phyloP scores from a whole-genome alignment of 2,329 filamentous ascomycete genomes.

The Juglanconis oblonga region DNA sequence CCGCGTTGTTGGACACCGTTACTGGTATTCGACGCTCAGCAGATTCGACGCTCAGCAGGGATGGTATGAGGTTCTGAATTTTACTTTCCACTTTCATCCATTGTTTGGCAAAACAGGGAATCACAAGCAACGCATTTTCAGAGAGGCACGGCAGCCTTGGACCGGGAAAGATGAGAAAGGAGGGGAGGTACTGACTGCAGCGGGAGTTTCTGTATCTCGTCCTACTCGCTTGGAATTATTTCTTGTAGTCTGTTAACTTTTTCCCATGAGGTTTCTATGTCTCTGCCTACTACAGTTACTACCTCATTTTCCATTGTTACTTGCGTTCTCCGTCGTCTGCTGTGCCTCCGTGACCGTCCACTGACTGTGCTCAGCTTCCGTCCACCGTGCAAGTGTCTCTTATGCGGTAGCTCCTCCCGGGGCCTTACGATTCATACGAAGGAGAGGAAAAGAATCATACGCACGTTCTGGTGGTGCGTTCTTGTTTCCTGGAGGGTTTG shows the following conservation, averaged over 20 bases:
- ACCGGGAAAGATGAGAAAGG: neutral
- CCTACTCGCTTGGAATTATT: slow-evolving; percentile 3
- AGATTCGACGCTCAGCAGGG: neutral
- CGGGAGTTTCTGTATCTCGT: neutral
- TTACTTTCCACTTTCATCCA: neutral
- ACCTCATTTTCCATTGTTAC: slow-evolving; percentile 2
- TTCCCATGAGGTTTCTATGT: neutral
- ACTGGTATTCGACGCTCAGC: neutral
- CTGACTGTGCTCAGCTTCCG: neutral
- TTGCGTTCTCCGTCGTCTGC: neutral
- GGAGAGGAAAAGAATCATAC: no score
- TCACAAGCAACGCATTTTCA: slow-evolving; percentile 1
- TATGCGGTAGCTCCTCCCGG: neutral
- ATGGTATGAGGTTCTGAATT: neutral
- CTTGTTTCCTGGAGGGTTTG: no score
- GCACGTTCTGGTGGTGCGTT: no score
- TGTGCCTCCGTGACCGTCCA: neutral
- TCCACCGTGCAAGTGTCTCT: neutral
- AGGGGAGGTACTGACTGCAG: neutral
- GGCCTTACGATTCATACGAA: neutral
- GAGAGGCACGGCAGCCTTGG: neutral
- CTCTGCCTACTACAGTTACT: neutral
- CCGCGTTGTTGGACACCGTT: neutral
- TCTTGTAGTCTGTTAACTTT: slow-evolving; percentile 7
- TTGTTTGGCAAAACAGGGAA: neutral